Conservation (phyloP, 2,329 filamentous ascomycete genomes). For the Thielaviopsis ethacetica region DNA sequence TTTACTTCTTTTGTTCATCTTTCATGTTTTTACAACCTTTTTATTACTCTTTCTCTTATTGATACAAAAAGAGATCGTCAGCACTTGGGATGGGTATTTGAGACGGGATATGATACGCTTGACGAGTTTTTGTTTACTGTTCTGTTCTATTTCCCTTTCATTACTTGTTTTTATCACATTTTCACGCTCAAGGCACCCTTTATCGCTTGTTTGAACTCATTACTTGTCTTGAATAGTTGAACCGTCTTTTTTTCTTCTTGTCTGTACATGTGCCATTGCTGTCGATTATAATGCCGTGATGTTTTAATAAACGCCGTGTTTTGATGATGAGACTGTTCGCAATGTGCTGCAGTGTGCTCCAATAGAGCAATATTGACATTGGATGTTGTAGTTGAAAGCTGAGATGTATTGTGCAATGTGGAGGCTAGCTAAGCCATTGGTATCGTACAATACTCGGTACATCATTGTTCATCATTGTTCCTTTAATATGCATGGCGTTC, state of each 20-base stretch:
- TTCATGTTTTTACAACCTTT: background rate
- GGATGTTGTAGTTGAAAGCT: too few relatives aligned
- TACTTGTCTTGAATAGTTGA: background rate
- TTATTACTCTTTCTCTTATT: background rate
- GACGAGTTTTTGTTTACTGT: constrained; percentile 11
- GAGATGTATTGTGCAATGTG: background rate
- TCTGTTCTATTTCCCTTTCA: constrained; percentile 10
- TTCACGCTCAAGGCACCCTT: background rate
- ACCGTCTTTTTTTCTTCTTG: background rate
- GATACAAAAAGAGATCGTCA: constrained; percentile 7
- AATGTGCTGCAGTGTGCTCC: too few relatives aligned
- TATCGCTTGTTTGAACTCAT: background rate
- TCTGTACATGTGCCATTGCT: background rate
- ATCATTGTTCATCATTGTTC: background rate
- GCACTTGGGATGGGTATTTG: constrained; percentile 11
- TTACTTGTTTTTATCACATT: constrained; percentile 9
- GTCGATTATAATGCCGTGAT: too few relatives aligned
- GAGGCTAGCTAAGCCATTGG: background rate
- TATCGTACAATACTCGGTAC: too few relatives aligned
- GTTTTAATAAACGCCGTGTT: too few relatives aligned
- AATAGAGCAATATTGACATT: too few relatives aligned
- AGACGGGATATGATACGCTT: constrained; percentile 10
- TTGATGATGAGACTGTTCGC: too few relatives aligned
- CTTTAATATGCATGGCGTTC: background rate
- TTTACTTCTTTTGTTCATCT: background rate